Percentiles rank a stretch among this genome's conserved stretches.
Conservation (phyloP, 2,329 filamentous ascomycete species). For the Diaporthe caulivora region DNA sequence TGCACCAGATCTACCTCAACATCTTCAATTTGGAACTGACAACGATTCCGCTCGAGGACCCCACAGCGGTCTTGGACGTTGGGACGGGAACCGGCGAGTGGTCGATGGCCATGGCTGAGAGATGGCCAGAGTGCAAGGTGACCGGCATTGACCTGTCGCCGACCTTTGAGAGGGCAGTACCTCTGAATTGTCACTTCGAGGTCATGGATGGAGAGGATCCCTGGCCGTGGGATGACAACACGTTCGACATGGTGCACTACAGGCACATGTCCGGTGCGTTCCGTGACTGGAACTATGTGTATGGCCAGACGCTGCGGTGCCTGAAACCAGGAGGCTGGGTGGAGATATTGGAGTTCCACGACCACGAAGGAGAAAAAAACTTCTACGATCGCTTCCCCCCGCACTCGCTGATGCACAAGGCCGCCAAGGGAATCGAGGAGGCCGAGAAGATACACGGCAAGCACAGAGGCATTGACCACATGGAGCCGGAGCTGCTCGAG, state of each 20-base stretch:
- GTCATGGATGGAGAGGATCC: conserved; percentile 70
- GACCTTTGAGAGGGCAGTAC: conserved; percentile 68
- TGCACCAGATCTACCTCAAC: conserved; percentile 37
- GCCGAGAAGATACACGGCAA: conserved; percentile 60
- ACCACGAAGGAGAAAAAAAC: conserved; percentile 54
- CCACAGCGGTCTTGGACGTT: conserved; percentile 65
- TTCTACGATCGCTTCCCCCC: conserved; percentile 56
- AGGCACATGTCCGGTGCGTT: conserved; percentile 69
- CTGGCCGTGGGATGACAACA: conserved; percentile 65
- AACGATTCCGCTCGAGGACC: conserved; percentile 51
- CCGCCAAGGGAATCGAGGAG: conserved; percentile 56
- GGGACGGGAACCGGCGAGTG: conserved; percentile 70
- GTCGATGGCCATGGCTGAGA: conserved; percentile 61
- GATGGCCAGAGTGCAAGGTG: conserved; percentile 59
- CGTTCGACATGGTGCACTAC: conserved; percentile 69
- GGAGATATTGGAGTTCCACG: conserved; percentile 67
- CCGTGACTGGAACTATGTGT: conserved; percentile 67
- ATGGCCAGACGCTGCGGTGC: conserved; percentile 64
- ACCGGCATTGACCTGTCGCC: conserved; percentile 71
- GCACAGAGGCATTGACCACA: conserved; percentile 58
- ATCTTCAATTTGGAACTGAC: conserved; percentile 47
- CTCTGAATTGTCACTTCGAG: conserved; percentile 71
- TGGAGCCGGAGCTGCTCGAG: conserved; percentile 58
- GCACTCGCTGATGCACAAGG: conserved; percentile 58
- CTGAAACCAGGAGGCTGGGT: conserved; percentile 70